Percentiles rank a stretch among this genome's conserved stretches.
Conservation (phyloP, 2,329 filamentous ascomycete genomes). For the Venturia pyrina region DNA sequence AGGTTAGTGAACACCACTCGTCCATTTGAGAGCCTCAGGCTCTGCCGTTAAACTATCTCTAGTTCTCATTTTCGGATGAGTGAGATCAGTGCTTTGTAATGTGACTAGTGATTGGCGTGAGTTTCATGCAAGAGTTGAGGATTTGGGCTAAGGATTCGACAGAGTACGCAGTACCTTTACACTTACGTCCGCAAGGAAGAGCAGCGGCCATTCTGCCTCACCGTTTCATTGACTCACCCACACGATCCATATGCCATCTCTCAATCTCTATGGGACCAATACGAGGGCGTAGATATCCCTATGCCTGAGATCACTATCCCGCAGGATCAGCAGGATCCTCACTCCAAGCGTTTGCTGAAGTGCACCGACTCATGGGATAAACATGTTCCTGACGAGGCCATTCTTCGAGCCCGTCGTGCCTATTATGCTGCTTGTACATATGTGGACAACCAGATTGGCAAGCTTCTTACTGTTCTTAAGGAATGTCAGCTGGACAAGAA, state of each 20-base stretch:
- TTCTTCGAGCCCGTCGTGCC: slow-evolving; percentile 73
- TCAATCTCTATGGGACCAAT: slow-evolving; percentile 85
- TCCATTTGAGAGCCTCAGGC: background rate
- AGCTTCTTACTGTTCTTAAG: slow-evolving; percentile 66
- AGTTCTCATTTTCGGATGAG: slow-evolving; percentile 5
- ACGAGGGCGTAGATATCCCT: slow-evolving; percentile 79
- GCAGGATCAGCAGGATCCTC: slow-evolving; percentile 72
- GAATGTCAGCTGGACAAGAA: slow-evolving; percentile 71
- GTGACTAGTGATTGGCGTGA: background rate
- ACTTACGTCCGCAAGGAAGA: slow-evolving; percentile 75
- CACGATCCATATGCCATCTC: slow-evolving; percentile 95
- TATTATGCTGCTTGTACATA: slow-evolving; percentile 93
- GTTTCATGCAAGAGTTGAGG: background rate
- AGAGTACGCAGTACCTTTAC: slow-evolving; percentile 77
- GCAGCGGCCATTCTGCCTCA: slow-evolving; percentile 71
- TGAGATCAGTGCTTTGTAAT: slow-evolving; percentile 5
- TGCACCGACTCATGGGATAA: slow-evolving; percentile 81
- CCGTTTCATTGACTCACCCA: slow-evolving; percentile 85
- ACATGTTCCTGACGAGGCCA: slow-evolving; percentile 73
- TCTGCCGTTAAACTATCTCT: slow-evolving; percentile 3
- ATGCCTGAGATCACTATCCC: slow-evolving; percentile 69
- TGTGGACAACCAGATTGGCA: slow-evolving; percentile 85
- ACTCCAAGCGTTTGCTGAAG: slow-evolving; percentile 77
- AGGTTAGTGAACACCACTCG: slow-evolving; percentile 26
- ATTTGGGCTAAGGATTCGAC: slow-evolving; percentile 24